These are phyloP conservation scores for Aquilaria agallochum DNA, from an alignment of 441 rosid species.

Conservation along the genomic window DNA sequence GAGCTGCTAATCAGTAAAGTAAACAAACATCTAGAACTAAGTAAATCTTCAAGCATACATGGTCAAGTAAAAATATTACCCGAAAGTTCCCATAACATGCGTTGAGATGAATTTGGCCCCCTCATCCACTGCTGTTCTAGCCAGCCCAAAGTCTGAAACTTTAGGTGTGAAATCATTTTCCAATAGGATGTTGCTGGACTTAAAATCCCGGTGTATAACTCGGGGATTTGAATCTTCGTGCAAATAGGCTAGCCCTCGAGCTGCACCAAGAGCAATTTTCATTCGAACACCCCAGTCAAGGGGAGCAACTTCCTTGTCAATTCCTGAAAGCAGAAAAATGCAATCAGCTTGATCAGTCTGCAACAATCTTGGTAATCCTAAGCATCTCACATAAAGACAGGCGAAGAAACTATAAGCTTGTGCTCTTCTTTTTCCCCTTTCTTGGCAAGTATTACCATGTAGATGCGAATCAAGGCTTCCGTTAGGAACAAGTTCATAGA, in stretches of 20 bases:
- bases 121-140: conserved; percentile 63
- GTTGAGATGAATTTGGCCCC: conserved; percentile 61
- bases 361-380: background rate
- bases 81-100: conserved; percentile 80
- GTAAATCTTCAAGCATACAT: background rate
- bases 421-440: background rate
- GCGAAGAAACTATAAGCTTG: background rate
- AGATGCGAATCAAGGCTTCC: conserved; percentile 76
- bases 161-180: conserved; percentile 74
- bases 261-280: conserved; percentile 78
- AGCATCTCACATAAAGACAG: conserved; percentile 1
- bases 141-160: conserved; percentile 79
- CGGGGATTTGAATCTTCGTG: conserved; percentile 77
- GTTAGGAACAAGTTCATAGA: conserved; percentile 71
- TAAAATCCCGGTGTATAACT: conserved; percentile 74
- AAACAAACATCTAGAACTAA: background rate
- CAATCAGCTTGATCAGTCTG: too few species aligned
- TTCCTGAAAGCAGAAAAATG: conserved; percentile 30
- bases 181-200: conserved; percentile 71
- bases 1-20: conserved; percentile 5
- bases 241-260: conserved; percentile 66
- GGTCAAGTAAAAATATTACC: conserved; percentile 30
- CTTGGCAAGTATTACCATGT: conserved; percentile 36
- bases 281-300: conserved; percentile 62
- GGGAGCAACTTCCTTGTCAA: conserved; percentile 41